Base-by-base conservation (phyloP, 106 monocot genomes). In the Dactylorhiza incarnata region DNA sequence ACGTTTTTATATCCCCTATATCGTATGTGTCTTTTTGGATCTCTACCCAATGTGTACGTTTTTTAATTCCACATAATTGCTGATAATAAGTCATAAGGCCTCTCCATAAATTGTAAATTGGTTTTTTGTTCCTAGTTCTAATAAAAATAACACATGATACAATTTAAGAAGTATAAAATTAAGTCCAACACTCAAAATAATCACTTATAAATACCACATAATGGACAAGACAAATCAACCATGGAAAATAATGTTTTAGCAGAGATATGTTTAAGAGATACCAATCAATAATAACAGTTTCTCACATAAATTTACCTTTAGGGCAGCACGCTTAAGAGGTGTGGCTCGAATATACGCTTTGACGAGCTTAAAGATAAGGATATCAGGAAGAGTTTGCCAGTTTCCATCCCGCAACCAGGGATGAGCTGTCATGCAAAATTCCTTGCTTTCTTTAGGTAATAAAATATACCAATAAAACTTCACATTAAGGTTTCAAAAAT, bases 261-360 rank as follows among this genome's bases (percentile, higher is more conserved):
- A 65, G 10, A 29, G 65, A 26, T 10, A 29, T 29, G 65, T 26
- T 26, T 22, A 20, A 59, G 54, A 65, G 11, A 65, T 10, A 29
- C 14, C 12, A 11, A 65, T 3, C 22, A 65, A 65, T 13, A 29
- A 24, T 4, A 72, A 10, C 49, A 23, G 12, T 24, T 72, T 72
- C 4, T 72, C 20, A 48, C 19, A 49, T 48, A 13, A 23, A 49
- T n/a, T 49, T 82, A 91, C 91, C 91, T 85, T 91, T 68, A 90
- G 74, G 47, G 90, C 86, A 76, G 90, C 84, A 76, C 84, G 87
- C 68, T 87, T 90, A 43, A 90, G 86, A 62, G 86, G 84, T 13
- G 90, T 80, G 45, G 90, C 78, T 26, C 84, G 90, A 61, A 83
- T 5, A 50, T 86, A 90, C 20, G 83, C 80, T 76, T 87, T 90